Percentiles rank a stretch among this genome's conserved stretches.
phyloP scores from a whole-genome alignment of 306 rosid species.

The Lotus japonicus region DNA sequence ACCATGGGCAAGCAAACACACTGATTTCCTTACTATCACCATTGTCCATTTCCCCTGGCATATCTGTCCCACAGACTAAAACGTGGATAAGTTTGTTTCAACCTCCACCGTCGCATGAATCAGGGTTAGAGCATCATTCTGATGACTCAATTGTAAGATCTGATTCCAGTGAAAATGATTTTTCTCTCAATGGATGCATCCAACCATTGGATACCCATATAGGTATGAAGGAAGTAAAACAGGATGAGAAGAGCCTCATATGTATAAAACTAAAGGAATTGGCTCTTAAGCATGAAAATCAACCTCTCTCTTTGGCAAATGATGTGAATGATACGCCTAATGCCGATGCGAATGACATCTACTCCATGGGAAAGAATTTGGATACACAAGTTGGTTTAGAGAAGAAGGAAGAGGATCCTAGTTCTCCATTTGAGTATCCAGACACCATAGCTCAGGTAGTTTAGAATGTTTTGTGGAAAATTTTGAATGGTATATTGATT shows the following conservation, averaged over 20 bases:
- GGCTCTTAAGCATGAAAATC: slow-evolving; percentile 29
- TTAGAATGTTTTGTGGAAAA: not conserved
- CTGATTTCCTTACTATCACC: slow-evolving; percentile 46
- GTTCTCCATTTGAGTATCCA: slow-evolving; percentile 32
- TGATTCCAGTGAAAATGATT: slow-evolving; percentile 30
- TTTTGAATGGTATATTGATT: not conserved
- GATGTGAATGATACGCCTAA: slow-evolving; percentile 19
- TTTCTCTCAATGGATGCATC: slow-evolving; percentile 26
- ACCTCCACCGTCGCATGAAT: not conserved
- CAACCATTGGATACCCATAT: slow-evolving; percentile 30
- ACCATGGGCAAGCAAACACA: slow-evolving; percentile 56
- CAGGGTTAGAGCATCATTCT: slow-evolving; percentile 16
- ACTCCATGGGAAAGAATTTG: not conserved
- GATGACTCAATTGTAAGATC: slow-evolving; percentile 25
- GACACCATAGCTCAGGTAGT: slow-evolving; percentile 47
- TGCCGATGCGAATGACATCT: not conserved
- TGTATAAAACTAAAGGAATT: slow-evolving; percentile 51
- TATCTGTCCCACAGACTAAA: not conserved
- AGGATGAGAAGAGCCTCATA: slow-evolving; percentile 36
- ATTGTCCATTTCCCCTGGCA: slow-evolving; percentile 30
- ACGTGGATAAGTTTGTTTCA: too few species aligned
- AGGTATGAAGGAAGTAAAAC: slow-evolving; percentile 24
- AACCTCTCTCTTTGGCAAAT: slow-evolving; percentile 25
- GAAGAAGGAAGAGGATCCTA: slow-evolving; percentile 32
- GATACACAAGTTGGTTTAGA: slow-evolving; percentile 19